Evolutionary conservation across 2,329 filamentous ascomycete genomes (phyloP), one percentile per base, ranked within the genome.

Genomic region (Xylariomycetidae sp.): DNA sequence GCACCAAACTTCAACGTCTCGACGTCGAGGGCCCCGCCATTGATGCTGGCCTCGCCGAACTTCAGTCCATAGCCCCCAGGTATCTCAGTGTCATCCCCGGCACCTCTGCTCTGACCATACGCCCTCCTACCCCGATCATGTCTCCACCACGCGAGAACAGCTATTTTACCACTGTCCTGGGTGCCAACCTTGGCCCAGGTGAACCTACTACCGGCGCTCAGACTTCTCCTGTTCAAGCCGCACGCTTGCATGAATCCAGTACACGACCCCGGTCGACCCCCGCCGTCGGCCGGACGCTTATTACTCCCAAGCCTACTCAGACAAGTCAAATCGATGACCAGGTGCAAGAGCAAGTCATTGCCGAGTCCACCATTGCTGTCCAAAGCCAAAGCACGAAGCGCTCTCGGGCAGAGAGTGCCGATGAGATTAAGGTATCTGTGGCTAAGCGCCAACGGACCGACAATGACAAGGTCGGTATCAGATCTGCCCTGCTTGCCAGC

Each of bases 1-100:
- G 47, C 16, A 41, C 46, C 9, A 50, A 48, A 17, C 26, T 55
- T 2, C 30, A 42, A 25, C 23, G 45, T 7, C 49, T 53, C 8
- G 36, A 46, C n/a, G 41, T 49, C 17, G 45, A 51, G 33, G 25
- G 39, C 12, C 33, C 37, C 5, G 38, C 34, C 12, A 37, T 52
- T 26, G 45, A 53, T 25, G 29, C 34, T 31, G 44, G 41, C 13
- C 26, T 53, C 8, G 23, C 35, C 22, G 41, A 46, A 18, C 43
- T 55, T 20, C 33, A 31, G 9, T 16, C 37, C 12, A 35, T 54
- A 13, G 15, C 28, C 8, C 50, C 52, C n/a, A 47, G 43, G 26
- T 47, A 47, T 15, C 30, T 55, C 3, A 31, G 33, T 15, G 30
- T 45, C 14, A 44, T 54, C 25, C 52, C 51, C 9, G 42, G 37